Base-by-base conservation (phyloP, 75 land plant genomes). In the Selaginella moellendorffii region DNA sequence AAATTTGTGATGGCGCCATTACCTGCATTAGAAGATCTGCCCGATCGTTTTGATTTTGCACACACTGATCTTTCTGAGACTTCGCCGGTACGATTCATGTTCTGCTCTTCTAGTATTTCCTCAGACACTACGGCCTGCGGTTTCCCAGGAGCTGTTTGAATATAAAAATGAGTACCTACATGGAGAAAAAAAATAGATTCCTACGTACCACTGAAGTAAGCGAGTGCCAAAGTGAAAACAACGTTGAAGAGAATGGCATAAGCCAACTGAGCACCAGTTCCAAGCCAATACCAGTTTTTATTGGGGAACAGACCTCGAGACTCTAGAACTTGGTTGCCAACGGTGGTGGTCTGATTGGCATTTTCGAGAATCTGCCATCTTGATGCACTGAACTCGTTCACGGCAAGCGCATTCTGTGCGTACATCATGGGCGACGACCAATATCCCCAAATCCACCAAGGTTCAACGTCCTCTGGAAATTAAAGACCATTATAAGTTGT, bases 401-500 rank as follows among this genome's bases (percentile, higher is more conserved):
- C 59, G n/a, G 24, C 59, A 21, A 56, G 5, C n/a, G 59, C 59
- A 21, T 56, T 56, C 19, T 56, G 59, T 19, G n/a, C 59, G n/a
- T 56, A 56, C 24, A 25, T 21, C 19, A 56, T 8, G 17, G 59
- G 59, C 24, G 59, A 56, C n/a, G 24, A 2, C 59, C 59, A 56
- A 21, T 56, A 56, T 9, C 59, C 59, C 59, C 59, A 56, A 9
- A 56, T 56, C 59, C 59, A 56, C 59, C 59, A 56, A 19, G 59
- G n/a, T 2, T 56, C 17, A 56, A 56, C n/a, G 59, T 36, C 46
- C 5, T 36, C 46, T 36, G 14, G 14, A 36, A 36, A 5, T 36
- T 14, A 36, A 5, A 36, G 46, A 5, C 46, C 5, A 36, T 5
- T 36, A 14, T 36, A 14, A 5, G 46, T 36, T 36, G 46, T 36